Evolutionary conservation across 2,329 filamentous ascomycete genomes (phyloP).

Genomic region (Volutella citrinella): DNA sequence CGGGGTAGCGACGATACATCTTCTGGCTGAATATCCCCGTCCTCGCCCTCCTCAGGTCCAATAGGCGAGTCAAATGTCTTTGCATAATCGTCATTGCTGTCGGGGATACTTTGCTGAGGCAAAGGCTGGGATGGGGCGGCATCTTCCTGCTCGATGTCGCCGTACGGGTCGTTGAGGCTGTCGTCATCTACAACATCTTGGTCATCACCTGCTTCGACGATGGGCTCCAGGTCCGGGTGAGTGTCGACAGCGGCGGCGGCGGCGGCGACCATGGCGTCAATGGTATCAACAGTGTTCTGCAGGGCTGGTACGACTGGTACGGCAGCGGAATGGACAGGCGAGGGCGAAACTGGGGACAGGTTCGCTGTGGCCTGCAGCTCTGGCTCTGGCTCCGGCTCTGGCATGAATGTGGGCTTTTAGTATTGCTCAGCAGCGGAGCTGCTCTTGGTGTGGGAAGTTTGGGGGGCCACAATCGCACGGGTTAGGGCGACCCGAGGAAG

Average conservation of each 20-base stretch:
- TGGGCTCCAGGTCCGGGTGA: constrained; percentile 30
- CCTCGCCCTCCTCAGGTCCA: constrained; percentile 33
- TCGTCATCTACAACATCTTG: constrained; percentile 42
- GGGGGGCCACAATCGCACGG: constrained; percentile 16
- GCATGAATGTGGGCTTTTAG: constrained; percentile 38
- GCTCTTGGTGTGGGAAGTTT: too few species aligned
- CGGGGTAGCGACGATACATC: constrained; percentile 43
- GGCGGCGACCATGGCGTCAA: constrained; percentile 44
- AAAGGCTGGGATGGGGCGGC: constrained; percentile 24
- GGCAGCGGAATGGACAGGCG: constrained; percentile 44
- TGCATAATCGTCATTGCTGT: constrained; percentile 48
- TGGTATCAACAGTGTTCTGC: constrained; percentile 50
- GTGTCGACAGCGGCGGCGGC: constrained; percentile 28
- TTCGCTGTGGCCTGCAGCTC: constrained; percentile 51
- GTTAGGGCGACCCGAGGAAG: constrained; percentile 16
- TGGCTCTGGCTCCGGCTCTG: constrained; percentile 39
- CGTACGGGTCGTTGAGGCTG: constrained; percentile 48
- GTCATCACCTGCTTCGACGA: constrained; percentile 33
- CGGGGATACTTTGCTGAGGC: constrained; percentile 26
- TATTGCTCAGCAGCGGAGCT: too few species aligned
- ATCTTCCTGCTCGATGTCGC: constrained; percentile 34
- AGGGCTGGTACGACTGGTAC: constrained; percentile 47
- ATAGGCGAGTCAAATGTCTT: constrained; percentile 50
- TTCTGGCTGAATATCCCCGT: constrained; percentile 33
- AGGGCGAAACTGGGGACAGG: constrained; percentile 50